These are phyloP conservation scores for Aspergillus aculeatus DNA, from an alignment of 2,329 filamentous ascomycete species.

Conservation along the genomic window DNA sequence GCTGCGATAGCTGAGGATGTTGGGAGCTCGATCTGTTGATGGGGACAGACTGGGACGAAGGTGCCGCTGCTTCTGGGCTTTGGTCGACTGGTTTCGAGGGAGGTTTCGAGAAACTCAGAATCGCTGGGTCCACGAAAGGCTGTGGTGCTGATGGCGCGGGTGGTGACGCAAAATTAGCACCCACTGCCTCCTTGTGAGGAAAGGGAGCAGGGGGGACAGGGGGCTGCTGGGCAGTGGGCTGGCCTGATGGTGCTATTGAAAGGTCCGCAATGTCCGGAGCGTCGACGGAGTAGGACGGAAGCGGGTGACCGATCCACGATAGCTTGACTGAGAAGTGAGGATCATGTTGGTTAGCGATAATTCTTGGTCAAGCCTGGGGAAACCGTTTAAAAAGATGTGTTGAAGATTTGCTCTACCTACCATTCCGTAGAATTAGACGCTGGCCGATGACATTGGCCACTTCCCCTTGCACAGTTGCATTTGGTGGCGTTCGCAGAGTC, in stretches of 20 bases:
- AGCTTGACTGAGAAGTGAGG: slow-evolving; percentile 40
- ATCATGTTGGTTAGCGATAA: slow-evolving; percentile 24
- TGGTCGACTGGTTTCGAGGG: slow-evolving; percentile 15
- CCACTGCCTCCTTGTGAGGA: slow-evolving; percentile 10
- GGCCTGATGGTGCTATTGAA: slow-evolving; percentile 25
- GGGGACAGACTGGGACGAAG: slow-evolving; percentile 21
- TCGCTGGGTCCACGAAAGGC: slow-evolving; percentile 76
- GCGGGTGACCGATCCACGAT: slow-evolving; percentile 52
- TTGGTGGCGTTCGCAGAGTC: slow-evolving; percentile 65
- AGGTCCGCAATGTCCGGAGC: slow-evolving; percentile 60
- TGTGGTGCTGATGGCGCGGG: slow-evolving; percentile 36
- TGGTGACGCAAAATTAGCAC: slow-evolving; percentile 12
- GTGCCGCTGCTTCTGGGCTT: slow-evolving; percentile 8
- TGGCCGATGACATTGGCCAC: slow-evolving; percentile 69
- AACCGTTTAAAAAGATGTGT: neutral
- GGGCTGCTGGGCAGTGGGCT: slow-evolving; percentile 18
- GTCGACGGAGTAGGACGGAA: slow-evolving; percentile 57
- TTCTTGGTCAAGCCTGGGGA: slow-evolving; percentile 11
- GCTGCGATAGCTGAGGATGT: slow-evolving; percentile 13
- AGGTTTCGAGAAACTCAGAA: slow-evolving; percentile 63
- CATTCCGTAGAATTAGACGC: slow-evolving; percentile 69
- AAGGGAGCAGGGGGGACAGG: slow-evolving; percentile 12
- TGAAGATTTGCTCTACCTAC: slow-evolving; percentile 46
- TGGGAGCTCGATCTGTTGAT: slow-evolving; percentile 28
- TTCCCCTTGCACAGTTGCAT: slow-evolving; percentile 65